Base-by-base conservation (phyloP, 2,329 filamentous ascomycete species). In the Dothistroma pini region DNA sequence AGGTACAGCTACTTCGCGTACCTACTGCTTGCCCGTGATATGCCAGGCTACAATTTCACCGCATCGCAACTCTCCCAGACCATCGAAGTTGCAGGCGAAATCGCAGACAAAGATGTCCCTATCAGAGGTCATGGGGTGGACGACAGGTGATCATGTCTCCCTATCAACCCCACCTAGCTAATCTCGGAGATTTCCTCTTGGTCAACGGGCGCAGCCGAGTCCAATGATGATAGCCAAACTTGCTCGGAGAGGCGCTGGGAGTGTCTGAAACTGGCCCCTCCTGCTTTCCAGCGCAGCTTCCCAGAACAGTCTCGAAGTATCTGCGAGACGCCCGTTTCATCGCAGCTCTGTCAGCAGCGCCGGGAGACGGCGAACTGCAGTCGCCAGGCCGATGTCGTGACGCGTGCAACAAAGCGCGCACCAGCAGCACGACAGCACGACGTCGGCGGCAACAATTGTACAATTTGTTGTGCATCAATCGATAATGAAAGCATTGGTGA, bases 21-120 rank as follows among this genome's bases (percentile, higher is more conserved):
- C 25, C 12, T 56, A 54, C 25, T 29, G 25, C 25, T 29, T 29
- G 25, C 25, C 25, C 25, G 52, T 41, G 16, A 29, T 4, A n/a
- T 29, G 29, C 31, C 31, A 35, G 55, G 55, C 55, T 21, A 9
- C 55, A 41, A 57, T 57, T 19, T 49, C 25, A 51, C 35, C 25
- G 44, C 47, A 50, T 50, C 55, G 55, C n/a, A 54, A 12, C 35
- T 22, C 48, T n/a, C n/a, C 34, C 16, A 47, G 32, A 14, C 32
- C 19, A 55, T 56, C 38, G 54, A 56, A 48, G 48, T 56, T 48
- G 29, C 19, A 56, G 54, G 2, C 38, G 54, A 56, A 48, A 56
- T 56, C 31, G 29, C 19, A 56, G 54, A 10, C 7, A 12, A 29
- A 11, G 35, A 22, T 16, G 22, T 48, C 32, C 54, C 21, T 56